These are phyloP conservation scores for Psilocybe cubensis DNA, from an alignment of 768 basidiomycete genomes.

Conservation along the genomic window DNA sequence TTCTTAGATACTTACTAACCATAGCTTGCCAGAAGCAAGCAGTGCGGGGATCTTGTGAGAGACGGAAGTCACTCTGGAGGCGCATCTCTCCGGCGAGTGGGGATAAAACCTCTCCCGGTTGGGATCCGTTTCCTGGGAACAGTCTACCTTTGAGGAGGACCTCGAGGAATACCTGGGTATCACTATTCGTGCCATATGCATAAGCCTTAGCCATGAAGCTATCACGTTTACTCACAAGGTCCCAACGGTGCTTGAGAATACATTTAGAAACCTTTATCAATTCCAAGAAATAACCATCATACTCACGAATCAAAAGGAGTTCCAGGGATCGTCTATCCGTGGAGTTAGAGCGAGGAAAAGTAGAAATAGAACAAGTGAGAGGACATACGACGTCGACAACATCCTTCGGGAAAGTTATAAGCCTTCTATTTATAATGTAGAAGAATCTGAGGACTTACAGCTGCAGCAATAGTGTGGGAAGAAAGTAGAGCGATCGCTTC, in stretches of 20 bases:
- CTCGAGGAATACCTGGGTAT: slow-evolving; percentile 38
- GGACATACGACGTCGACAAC: slow-evolving; percentile 5
- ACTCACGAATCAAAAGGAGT: slow-evolving; percentile 33
- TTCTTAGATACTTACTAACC: slow-evolving; percentile 3
- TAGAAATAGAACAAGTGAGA: neutral
- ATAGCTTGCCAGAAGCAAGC: slow-evolving; percentile 19
- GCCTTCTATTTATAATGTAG: no score
- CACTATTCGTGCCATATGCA: neutral
- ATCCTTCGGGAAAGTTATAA: neutral
- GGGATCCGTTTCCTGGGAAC: slow-evolving; percentile 13
- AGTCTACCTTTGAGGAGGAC: slow-evolving; percentile 23
- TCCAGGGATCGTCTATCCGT: slow-evolving; percentile 11
- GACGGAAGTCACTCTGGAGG: slow-evolving; percentile 12
- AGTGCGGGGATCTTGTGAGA: slow-evolving; percentile 12
- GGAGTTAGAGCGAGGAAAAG: neutral
- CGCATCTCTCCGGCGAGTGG: slow-evolving; percentile 16
- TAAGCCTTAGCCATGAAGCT: neutral
- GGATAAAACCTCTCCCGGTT: slow-evolving; percentile 10
- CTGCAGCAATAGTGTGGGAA: slow-evolving; percentile 21
- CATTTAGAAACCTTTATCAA: neutral
- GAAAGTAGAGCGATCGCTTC: slow-evolving; percentile 23
- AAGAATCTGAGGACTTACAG: no score
- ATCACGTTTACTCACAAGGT: neutral
- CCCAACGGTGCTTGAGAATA: neutral
- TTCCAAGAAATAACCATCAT: neutral